Percentiles rank a stretch among this genome's conserved stretches.
These are phyloP conservation scores for Oemleria cerasiformis DNA, from an alignment of 306 rosid species.

Conservation along the genomic window DNA sequence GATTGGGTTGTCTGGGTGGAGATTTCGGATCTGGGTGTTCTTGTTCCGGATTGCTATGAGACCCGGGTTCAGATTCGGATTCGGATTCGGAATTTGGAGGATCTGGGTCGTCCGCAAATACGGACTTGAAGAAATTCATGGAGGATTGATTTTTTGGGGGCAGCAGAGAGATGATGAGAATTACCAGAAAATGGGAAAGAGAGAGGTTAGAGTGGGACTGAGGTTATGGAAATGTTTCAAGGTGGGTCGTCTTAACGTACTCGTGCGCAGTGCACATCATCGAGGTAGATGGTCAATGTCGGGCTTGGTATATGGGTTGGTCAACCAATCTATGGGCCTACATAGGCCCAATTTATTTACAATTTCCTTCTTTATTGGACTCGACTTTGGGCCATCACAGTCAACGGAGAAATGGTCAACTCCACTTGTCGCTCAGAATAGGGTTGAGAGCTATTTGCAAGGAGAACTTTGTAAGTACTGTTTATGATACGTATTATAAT, in stretches of 20 bases:
- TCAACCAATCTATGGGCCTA: not conserved
- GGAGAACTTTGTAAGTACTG: too few relatives aligned
- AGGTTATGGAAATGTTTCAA: not conserved
- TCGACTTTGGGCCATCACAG: too few relatives aligned
- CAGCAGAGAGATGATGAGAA: not conserved
- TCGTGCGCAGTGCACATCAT: conserved; percentile 9
- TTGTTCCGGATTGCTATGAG: conserved; percentile 14
- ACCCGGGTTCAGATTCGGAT: conserved; percentile 15
- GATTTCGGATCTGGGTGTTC: conserved; percentile 37
- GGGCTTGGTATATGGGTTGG: not conserved
- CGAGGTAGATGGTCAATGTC: not conserved
- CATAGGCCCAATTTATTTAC: not conserved
- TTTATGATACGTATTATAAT: too few relatives aligned
- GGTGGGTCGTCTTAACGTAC: not conserved
- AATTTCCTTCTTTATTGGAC: too few relatives aligned
- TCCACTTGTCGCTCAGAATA: too few relatives aligned
- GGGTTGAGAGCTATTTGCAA: too few relatives aligned
- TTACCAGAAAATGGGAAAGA: conserved; percentile 3
- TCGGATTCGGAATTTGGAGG: conserved; percentile 22
- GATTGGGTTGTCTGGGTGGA: conserved; percentile 12
- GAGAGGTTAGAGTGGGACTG: not conserved
- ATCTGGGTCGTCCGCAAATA: conserved; percentile 65
- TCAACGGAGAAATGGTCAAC: too few relatives aligned
- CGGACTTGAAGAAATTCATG: conserved; percentile 87
- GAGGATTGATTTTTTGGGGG: not conserved